Evolutionary conservation across 192 early-diverging fungal genomes (phyloP).

Genomic region (Dissophora globulifera): DNA sequence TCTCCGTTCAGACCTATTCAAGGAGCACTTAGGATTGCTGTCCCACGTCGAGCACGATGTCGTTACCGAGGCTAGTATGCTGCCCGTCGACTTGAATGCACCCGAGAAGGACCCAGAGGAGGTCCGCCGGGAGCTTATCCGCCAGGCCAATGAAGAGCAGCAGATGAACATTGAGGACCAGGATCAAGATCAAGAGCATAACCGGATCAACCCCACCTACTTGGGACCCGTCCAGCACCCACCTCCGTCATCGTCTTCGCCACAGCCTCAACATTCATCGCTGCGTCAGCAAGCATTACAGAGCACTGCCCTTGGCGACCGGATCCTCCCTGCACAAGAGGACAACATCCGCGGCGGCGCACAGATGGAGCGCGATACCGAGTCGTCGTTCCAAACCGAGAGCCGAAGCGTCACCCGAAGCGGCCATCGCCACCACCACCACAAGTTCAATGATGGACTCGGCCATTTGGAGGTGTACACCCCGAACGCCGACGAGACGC

Average conservation of each 20-base stretch:
- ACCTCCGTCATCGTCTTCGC: no score
- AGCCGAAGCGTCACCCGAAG: not conserved
- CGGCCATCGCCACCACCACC: conserved; percentile 1
- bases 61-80: conserved; percentile 28
- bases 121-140: conserved; percentile 31
- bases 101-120: conserved; percentile 34
- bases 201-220: not conserved
- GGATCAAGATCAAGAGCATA: no score
- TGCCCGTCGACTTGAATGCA: conserved; percentile 42
- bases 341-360: not conserved
- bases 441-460: not conserved
- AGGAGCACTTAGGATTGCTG: conserved; percentile 84
- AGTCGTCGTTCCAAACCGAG: no score
- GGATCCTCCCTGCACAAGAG: not conserved
- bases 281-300: no score
- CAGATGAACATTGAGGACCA: no score
- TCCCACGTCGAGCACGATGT: conserved; percentile 54
- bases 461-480: conserved; percentile 14
- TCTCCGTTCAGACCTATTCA: conserved; percentile 79
- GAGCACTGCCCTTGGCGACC: not conserved
- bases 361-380: no score
- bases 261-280: conserved; percentile 5
- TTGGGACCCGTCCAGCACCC: no score
- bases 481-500: conserved; percentile 18
- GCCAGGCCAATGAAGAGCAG: conserved; percentile 13